These are phyloP conservation scores for Teunomyces pallodes DNA, from an alignment of 805 yeast species.

Conservation along the genomic window DNA sequence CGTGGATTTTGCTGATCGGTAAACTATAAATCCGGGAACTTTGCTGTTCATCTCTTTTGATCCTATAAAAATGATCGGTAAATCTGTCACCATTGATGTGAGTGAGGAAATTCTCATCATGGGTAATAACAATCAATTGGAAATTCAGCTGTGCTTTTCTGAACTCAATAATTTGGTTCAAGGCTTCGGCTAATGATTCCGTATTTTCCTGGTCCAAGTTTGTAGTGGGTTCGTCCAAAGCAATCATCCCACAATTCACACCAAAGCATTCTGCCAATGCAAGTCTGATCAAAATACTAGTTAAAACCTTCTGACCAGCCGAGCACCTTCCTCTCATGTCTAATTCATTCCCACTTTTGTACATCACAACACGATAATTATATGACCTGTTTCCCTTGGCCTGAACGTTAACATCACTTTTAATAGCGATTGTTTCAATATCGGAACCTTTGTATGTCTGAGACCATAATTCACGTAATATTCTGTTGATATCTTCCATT, in stretches of 20 bases:
- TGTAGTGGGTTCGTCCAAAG: slow-evolving; percentile 97
- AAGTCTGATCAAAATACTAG: slow-evolving; percentile 84
- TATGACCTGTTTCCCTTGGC: slow-evolving; percentile 63
- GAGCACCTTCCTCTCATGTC: slow-evolving; percentile 99
- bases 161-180: slow-evolving; percentile 69
- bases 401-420: slow-evolving; percentile 66
- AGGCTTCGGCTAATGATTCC: slow-evolving; percentile 79
- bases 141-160: slow-evolving; percentile 81
- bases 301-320: slow-evolving; percentile 95
- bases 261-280: slow-evolving; percentile 97
- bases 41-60: slow-evolving; percentile 77
- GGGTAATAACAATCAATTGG: slow-evolving; percentile 93
- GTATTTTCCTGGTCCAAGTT: slow-evolving; percentile 88
- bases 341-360: slow-evolving; percentile 82
- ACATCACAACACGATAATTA: slow-evolving; percentile 93
- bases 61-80: slow-evolving; percentile 82
- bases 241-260: slow-evolving; percentile 89
- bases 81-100: slow-evolving; percentile 83
- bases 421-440: slow-evolving; percentile 83
- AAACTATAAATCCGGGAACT: slow-evolving; percentile 65
- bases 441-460: slow-evolving; percentile 93
- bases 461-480: slow-evolving; percentile 90
- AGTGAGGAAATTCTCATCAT: slow-evolving; percentile 85
- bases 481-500: slow-evolving; percentile 88
- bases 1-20: slow-evolving; percentile 40